Evolutionary conservation across 257 asterid genomes (phyloP).

Genomic region (Jasminum sambac): DNA sequence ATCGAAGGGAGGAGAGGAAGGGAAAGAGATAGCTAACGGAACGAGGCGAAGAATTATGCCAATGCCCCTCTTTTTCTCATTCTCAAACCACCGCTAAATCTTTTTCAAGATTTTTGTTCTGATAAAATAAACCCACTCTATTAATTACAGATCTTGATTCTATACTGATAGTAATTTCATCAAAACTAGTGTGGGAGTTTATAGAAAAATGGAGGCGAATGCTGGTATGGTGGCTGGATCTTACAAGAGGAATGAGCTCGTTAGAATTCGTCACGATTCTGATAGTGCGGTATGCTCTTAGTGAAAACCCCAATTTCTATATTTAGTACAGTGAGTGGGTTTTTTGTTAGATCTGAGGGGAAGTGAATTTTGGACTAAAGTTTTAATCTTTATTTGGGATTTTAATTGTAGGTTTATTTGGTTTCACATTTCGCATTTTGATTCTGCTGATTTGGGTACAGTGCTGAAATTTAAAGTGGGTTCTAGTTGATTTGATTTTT

Average conservation of each 20-base stretch:
- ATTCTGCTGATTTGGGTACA: slow-evolving; percentile 6
- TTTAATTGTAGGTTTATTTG: slow-evolving; percentile 16
- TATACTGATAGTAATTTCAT: background rate
- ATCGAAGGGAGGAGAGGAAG: slow-evolving; percentile 12
- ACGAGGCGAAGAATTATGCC: slow-evolving; percentile 22
- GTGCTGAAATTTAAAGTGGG: slow-evolving; percentile 18
- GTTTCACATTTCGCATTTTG: background rate
- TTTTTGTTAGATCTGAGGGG: background rate
- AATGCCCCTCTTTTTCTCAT: slow-evolving; percentile 25
- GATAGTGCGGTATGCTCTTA: slow-evolving; percentile 59
- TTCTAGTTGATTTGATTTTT: slow-evolving; percentile 8
- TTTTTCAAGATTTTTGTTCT: background rate
- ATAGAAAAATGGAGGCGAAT: slow-evolving; percentile 62
- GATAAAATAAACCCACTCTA: slow-evolving; percentile 9
- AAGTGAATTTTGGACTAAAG: slow-evolving; percentile 17
- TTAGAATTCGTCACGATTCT: slow-evolving; percentile 68
- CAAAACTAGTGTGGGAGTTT: slow-evolving; percentile 5
- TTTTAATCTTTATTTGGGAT: slow-evolving; percentile 14
- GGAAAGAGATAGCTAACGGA: slow-evolving; percentile 33
- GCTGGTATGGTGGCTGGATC: slow-evolving; percentile 94
- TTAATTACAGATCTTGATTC: background rate
- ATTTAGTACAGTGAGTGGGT: slow-evolving; percentile 9
- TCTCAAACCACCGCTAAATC: slow-evolving; percentile 15
- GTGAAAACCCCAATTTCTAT: slow-evolving; percentile 16
- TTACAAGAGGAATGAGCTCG: slow-evolving; percentile 72